These are phyloP conservation scores for Globisporangium orthogonon DNA, from an alignment of 352 stramenopile genomes.

Conservation along the genomic window DNA sequence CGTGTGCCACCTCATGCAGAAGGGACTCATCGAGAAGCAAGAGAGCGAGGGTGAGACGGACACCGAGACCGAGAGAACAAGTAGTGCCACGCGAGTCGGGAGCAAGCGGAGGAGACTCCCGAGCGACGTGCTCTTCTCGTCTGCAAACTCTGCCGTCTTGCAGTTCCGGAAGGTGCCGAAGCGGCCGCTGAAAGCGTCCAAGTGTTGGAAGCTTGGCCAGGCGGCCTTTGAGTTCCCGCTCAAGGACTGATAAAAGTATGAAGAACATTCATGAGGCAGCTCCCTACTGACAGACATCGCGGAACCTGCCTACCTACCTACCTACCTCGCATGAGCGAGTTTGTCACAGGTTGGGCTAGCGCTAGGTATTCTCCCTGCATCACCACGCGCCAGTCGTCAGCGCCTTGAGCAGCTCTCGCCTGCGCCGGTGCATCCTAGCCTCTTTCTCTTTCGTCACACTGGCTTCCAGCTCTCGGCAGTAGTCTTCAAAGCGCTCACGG, in stretches of 20 bases:
- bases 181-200: constrained; percentile 62
- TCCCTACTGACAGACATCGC: too few relatives aligned
- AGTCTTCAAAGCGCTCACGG: constrained; percentile 19
- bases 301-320: too few relatives aligned
- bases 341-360: too few relatives aligned
- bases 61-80: constrained; percentile 4
- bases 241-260: constrained; percentile 18
- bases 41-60: constrained; percentile 9
- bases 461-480: constrained; percentile 16
- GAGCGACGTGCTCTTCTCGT: not conserved
- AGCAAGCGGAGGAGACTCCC: constrained; percentile 21
- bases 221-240: constrained; percentile 26
- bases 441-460: constrained; percentile 21
- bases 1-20: constrained; percentile 41
- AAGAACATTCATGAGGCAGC: not conserved
- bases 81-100: not conserved
- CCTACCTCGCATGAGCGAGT: too few relatives aligned
- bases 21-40: constrained; percentile 47
- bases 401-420: constrained; percentile 40
- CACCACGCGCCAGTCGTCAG: constrained; percentile 24
- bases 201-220: constrained; percentile 53
- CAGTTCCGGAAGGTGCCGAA: constrained; percentile 65
- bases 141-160: not conserved
- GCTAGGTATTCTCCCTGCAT: not conserved
- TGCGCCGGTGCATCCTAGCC: constrained; percentile 26